These are phyloP conservation scores for Fonsecaea monophora DNA, from an alignment of 2,329 filamentous ascomycete species.

Conservation along the genomic window DNA sequence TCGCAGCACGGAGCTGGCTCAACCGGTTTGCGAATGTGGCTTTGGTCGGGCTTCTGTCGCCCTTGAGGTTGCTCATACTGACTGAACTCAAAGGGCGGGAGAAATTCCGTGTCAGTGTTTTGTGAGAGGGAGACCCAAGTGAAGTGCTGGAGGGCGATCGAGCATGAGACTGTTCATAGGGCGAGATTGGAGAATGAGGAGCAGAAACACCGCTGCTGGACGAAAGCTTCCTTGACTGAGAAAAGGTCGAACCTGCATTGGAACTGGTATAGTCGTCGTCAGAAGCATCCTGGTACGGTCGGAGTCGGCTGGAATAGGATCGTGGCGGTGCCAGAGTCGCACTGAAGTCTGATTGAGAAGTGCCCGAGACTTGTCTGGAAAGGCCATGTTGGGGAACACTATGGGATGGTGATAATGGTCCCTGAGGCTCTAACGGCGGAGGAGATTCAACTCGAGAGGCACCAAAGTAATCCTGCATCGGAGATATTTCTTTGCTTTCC, in stretches of 20 bases:
- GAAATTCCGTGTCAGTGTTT: slow-evolving; percentile 71
- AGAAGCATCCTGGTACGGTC: slow-evolving; percentile 65
- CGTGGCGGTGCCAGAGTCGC: slow-evolving; percentile 34
- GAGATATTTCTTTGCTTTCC: slow-evolving; percentile 8
- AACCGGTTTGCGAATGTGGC: slow-evolving; percentile 25
- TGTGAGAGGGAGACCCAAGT: slow-evolving; percentile 65
- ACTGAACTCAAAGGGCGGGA: slow-evolving; percentile 83
- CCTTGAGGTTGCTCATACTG: slow-evolving; percentile 46
- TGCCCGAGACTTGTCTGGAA: slow-evolving; percentile 27
- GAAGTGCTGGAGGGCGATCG: slow-evolving; percentile 86
- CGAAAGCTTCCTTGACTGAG: slow-evolving; percentile 78
- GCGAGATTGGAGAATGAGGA: slow-evolving; percentile 69
- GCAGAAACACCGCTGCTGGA: slow-evolving; percentile 69
- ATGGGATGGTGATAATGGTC: slow-evolving; percentile 12
- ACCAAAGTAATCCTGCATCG: slow-evolving; percentile 40
- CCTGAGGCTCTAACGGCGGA: slow-evolving; percentile 25
- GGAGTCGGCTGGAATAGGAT: slow-evolving; percentile 24
- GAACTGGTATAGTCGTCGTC: slow-evolving; percentile 74
- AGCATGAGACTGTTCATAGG: slow-evolving; percentile 66
- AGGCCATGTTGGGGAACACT: slow-evolving; percentile 3
- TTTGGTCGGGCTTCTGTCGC: slow-evolving; percentile 35
- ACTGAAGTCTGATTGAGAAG: slow-evolving; percentile 32
- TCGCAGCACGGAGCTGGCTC: slow-evolving; percentile 29
- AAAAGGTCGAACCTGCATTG: slow-evolving; percentile 65
- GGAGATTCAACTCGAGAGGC: slow-evolving; percentile 40